Percentiles rank a stretch among this genome's conserved stretches.
Conservation (phyloP, 768 basidiomycete species). For the Xerocomellus chrysenteron region DNA sequence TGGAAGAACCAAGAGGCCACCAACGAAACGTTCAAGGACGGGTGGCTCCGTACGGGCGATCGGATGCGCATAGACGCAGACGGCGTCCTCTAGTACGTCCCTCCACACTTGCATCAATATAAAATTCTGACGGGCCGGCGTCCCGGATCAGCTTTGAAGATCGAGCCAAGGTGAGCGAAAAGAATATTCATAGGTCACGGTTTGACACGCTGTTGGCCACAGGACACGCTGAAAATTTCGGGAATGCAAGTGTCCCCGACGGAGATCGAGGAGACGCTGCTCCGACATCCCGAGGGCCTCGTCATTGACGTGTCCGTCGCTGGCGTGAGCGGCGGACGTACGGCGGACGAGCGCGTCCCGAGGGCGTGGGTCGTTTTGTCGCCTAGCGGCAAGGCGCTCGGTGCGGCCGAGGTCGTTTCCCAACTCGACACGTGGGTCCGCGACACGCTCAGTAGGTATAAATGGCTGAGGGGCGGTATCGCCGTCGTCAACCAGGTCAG, state of each 20-base stretch:
- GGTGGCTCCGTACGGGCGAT: slow-evolving; percentile 80
- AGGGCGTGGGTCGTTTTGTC: slow-evolving; percentile 79
- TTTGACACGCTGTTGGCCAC: neutral
- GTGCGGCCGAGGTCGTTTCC: slow-evolving; percentile 39
- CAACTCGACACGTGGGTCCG: slow-evolving; percentile 61
- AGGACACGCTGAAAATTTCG: slow-evolving; percentile 81
- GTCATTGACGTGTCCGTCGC: slow-evolving; percentile 69
- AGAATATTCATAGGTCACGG: neutral
- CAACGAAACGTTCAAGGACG: slow-evolving; percentile 59
- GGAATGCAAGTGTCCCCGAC: slow-evolving; percentile 79
- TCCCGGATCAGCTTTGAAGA: slow-evolving; percentile 58
- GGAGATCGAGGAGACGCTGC: slow-evolving; percentile 70
- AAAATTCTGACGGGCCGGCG: neutral
- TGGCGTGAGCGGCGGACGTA: slow-evolving; percentile 70
- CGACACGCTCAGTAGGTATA: slow-evolving; percentile 67
- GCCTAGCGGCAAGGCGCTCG: slow-evolving; percentile 48
- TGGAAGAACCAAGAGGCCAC: slow-evolving; percentile 70
- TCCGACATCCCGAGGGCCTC: slow-evolving; percentile 58
- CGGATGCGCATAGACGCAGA: slow-evolving; percentile 58
- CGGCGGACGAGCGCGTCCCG: slow-evolving; percentile 70
- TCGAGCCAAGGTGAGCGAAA: slow-evolving; percentile 58
- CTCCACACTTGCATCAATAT: neutral
- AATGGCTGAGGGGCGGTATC: slow-evolving; percentile 75
- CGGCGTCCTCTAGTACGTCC: slow-evolving; percentile 63
- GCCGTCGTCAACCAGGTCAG: slow-evolving; percentile 61